Base-by-base conservation (phyloP, 495 filamentous ascomycete species). In the Penicillium robsamsonii region DNA sequence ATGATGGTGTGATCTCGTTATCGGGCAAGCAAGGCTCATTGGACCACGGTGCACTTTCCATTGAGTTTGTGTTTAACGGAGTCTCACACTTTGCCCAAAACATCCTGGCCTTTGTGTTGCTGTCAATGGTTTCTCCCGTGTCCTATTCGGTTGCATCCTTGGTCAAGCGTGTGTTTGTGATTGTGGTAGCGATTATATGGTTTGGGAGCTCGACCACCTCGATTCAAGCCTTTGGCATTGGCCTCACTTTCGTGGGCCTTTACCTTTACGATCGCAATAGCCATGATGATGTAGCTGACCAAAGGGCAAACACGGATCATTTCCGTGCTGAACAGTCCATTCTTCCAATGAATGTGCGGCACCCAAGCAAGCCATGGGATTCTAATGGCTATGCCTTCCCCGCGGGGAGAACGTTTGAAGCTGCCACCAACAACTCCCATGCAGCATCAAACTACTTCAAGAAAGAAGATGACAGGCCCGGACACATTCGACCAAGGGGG, bases 101-200 rank as follows among this genome's bases (percentile, higher is more conserved):
- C 67, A 93, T 99, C 38, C 79, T 97, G 49, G 94, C 94, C 1
- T 99, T 99, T 63, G 76, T 96, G 37, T 78, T 99, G 11, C 77
- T 97, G 18, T 92, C 90, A 46, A 85, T 96, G 78, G 86, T 97
- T 12, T 94, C 89, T 3, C 94, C 94, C 4, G 94, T 99, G 31
- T 97, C 95, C 2, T 99, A 99, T 77, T 96, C 90, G 0, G 93
- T 99, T 35, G 94, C 94, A 24, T 90, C 86, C 37, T 78, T 99
- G 46, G 92, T 97, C 59, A 99, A 99, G 72, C 87, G 94, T 27
- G 94, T 99, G 8, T 97, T 96, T 67, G 94, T 99, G 59, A 96
- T 99, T 65, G 81, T 91, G 49, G 89, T 94, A 61, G 91, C 94
- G 6, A 94, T 99, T 60, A 71, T 97, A 53, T 97, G 93, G 93